Conservation (phyloP, 208 protist species). For the Acanthamoeba triangularis region DNA sequence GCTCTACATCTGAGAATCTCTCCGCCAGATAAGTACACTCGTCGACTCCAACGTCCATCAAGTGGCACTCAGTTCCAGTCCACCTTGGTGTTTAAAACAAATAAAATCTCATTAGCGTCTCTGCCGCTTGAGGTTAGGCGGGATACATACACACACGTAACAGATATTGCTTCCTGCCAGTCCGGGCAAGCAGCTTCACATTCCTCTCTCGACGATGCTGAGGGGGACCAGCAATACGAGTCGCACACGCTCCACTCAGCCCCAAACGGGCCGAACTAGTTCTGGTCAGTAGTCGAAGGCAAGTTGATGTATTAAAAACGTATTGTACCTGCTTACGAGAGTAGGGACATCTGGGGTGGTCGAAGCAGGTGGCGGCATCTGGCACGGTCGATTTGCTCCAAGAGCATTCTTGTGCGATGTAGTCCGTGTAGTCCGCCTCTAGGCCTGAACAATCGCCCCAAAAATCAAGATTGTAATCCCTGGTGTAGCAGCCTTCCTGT, state of each 20-base stretch:
- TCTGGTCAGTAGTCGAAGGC: too few species aligned
- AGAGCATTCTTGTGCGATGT: background rate
- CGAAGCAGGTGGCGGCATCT: background rate
- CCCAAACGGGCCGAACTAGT: background rate
- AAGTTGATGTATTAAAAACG: too few species aligned
- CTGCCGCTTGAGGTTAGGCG: too few species aligned
- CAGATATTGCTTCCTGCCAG: background rate
- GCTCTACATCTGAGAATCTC: background rate
- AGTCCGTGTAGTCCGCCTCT: background rate
- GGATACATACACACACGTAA: background rate
- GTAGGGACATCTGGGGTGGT: background rate
- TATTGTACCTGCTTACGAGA: background rate
- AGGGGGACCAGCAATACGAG: background rate
- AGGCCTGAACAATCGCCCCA: background rate
- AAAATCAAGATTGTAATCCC: background rate
- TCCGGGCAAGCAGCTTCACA: background rate
- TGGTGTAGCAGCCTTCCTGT: background rate
- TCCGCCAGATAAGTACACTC: background rate
- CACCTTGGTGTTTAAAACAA: background rate
- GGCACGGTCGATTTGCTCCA: background rate
- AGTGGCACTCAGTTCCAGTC: background rate
- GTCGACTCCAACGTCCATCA: background rate
- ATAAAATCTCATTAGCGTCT: background rate
- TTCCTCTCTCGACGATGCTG: background rate
- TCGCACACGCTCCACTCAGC: background rate